Conservation (phyloP, 352 stramenopile genomes). For the Globisporangium rhizosaccharum region DNA sequence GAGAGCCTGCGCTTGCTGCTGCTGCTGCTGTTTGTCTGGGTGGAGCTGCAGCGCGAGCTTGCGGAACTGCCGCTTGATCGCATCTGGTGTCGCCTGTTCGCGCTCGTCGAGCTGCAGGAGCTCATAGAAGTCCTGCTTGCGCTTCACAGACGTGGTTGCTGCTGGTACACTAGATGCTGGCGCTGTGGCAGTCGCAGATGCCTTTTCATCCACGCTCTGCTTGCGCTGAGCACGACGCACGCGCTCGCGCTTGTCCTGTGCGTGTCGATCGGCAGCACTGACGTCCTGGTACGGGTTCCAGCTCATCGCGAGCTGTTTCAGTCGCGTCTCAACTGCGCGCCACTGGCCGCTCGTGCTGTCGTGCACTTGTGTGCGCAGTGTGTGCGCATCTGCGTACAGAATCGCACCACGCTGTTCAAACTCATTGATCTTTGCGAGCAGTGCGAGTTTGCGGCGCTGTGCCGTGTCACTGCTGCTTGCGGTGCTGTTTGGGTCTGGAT, state of each 20-base stretch:
- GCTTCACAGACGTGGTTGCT: background rate
- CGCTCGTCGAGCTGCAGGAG: slow-evolving; percentile 34
- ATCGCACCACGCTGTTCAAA: slow-evolving; percentile 53
- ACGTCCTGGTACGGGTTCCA: slow-evolving; percentile 80
- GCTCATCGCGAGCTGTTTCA: slow-evolving; percentile 47
- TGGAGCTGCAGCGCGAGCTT: slow-evolving; percentile 59
- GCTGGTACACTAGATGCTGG: background rate
- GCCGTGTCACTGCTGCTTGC: background rate
- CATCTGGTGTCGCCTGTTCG: slow-evolving; percentile 22
- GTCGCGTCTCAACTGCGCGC: slow-evolving; percentile 47
- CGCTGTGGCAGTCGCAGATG: background rate
- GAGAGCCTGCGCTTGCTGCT: slow-evolving; percentile 12
- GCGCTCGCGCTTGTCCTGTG: slow-evolving; percentile 13
- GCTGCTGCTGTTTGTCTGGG: slow-evolving; percentile 55
- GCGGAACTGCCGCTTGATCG: slow-evolving; percentile 66
- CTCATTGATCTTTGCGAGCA: slow-evolving; percentile 54
- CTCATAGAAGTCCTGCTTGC: slow-evolving; percentile 63
- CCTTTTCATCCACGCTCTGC: background rate
- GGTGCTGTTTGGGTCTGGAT: background rate
- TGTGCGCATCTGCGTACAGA: slow-evolving; percentile 49
- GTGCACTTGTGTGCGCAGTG: slow-evolving; percentile 57
- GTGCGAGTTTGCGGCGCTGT: slow-evolving; percentile 18
- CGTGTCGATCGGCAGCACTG: slow-evolving; percentile 15
- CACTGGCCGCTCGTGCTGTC: slow-evolving; percentile 58
- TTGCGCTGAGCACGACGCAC: slow-evolving; percentile 5